Evolutionary conservation across 2,329 filamentous ascomycete species (phyloP), one percentile per base, ranked within the genome.

Genomic region (Epichloe sylvatica): DNA sequence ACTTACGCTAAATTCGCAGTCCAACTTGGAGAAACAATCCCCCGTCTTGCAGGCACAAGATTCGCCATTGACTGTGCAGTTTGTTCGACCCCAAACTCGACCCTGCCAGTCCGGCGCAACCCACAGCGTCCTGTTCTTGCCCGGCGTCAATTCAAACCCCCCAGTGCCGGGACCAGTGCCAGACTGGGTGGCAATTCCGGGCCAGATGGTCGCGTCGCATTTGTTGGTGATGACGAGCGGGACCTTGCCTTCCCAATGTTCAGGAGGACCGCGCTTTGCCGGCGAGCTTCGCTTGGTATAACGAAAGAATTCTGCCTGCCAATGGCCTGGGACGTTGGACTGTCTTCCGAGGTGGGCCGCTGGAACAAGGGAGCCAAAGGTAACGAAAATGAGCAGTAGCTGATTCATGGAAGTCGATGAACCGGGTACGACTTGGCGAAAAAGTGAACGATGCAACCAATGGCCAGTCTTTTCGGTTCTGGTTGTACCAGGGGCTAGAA

Each of bases 71-170:
- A 89, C 87, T 38, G 77, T 85, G 67, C 87, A 94, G 61, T 92
- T 92, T 17, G 86, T 91, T 49, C 87, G 74, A 12, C 81, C 87
- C 87, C 86, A 92, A 30, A 92, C 72, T 49, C 87, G 78, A 9
- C 87, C 87, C 61, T 86, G 81, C 87, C 86, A 94, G 56, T 87
- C 78, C 46, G 76, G 70, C 11, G 80, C 77, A 23, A 92, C 84
- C 48, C 74, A 79, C 52, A 89, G 69, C 40, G 75, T 74, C 53
- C 66, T 76, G 49, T 74, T 79, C 35, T 74, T 68, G 42, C 82
- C 79, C 3, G 77, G 63, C 1, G 65, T 60, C 36, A 91, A 73
- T 59, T 80, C 74, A 60, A 92, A 8, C 86, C 87, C 87, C 19
- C 77, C 79, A 11, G 71, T 73, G 3, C 73, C 72, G 6, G 86